Conservation (phyloP, 106 monocot genomes). For the Gastrodia elata region DNA sequence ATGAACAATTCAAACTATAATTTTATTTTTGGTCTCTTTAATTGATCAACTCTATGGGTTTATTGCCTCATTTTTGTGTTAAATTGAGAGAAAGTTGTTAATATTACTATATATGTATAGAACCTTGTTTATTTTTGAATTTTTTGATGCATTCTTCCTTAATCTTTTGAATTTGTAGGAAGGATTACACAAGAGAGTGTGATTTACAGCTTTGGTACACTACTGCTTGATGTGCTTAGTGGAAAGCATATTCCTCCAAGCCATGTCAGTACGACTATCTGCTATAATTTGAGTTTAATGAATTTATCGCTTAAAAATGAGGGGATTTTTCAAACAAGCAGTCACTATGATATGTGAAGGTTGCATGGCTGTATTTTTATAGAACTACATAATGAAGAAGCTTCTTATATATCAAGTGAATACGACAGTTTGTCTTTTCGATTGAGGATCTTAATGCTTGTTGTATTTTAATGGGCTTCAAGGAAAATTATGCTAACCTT, state of each 20-base stretch:
- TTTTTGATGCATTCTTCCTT: not conserved
- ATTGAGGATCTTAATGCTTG: not conserved
- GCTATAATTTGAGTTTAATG: not conserved
- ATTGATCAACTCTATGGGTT: not conserved
- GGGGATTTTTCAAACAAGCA: not conserved
- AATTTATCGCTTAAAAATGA: not conserved
- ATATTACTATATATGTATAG: not conserved
- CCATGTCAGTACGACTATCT: slow-evolving; percentile 30
- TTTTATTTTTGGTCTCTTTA: not conserved
- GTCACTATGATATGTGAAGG: not conserved
- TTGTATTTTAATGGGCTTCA: not conserved
- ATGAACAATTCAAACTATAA: not conserved
- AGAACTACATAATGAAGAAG: not conserved
- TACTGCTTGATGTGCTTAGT: slow-evolving; percentile 45
- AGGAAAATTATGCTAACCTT: not conserved
- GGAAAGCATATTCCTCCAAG: slow-evolving; percentile 48
- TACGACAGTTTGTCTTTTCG: not conserved
- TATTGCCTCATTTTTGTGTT: not conserved
- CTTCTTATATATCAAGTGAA: not conserved
- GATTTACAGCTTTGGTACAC: slow-evolving; percentile 62
- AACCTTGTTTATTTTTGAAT: not conserved
- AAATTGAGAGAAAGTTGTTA: not conserved
- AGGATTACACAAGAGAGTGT: slow-evolving; percentile 64
- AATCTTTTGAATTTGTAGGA: slow-evolving; percentile 24
- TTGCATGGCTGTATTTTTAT: not conserved